Evolutionary conservation across 139 green algal genomes (phyloP).

Genomic region (Tetraselmis chui): DNA sequence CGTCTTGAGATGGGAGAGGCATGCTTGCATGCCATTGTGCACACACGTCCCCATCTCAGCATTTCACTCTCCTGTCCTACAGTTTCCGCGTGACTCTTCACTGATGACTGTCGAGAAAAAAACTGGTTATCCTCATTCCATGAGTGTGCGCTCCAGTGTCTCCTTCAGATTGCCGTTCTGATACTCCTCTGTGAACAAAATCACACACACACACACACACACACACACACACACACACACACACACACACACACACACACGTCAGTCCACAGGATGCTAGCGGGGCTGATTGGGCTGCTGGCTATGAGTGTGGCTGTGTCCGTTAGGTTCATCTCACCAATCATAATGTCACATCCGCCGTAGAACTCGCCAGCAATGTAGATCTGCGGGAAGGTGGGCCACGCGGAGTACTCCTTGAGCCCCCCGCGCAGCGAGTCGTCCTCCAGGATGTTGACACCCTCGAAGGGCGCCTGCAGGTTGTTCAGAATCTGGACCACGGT

Average conservation of each 20-base stretch:
- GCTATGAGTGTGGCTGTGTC: conserved; percentile 24
- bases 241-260: not conserved
- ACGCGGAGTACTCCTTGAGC: conserved; percentile 43
- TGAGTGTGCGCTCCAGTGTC: conserved; percentile 56
- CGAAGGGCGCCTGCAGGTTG: not conserved
- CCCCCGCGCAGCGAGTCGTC: conserved; percentile 69
- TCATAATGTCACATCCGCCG: conserved; percentile 96
- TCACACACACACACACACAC: not conserved
- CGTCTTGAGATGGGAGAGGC: no score
- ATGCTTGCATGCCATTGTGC: no score
- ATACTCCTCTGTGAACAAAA: conserved; percentile 49
- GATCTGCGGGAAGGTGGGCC: conserved; percentile 72
- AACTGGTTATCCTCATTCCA: conserved; percentile 41
- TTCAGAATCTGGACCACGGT: conserved; percentile 70
- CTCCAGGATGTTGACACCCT: conserved; percentile 87
- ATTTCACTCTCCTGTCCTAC: no score
- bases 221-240: not conserved
- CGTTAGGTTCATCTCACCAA: conserved; percentile 45
- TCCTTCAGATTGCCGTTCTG: conserved; percentile 69
- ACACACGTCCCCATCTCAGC: no score
- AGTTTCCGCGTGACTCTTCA: no score
- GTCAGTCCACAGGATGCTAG: conserved; percentile 6
- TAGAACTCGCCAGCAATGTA: conserved; percentile 93
- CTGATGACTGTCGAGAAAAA: no score
- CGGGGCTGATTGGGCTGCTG: not conserved